Base-by-base conservation (phyloP, 1,284 basidiomycete genomes). In the Ganoderma lucidum region DNA sequence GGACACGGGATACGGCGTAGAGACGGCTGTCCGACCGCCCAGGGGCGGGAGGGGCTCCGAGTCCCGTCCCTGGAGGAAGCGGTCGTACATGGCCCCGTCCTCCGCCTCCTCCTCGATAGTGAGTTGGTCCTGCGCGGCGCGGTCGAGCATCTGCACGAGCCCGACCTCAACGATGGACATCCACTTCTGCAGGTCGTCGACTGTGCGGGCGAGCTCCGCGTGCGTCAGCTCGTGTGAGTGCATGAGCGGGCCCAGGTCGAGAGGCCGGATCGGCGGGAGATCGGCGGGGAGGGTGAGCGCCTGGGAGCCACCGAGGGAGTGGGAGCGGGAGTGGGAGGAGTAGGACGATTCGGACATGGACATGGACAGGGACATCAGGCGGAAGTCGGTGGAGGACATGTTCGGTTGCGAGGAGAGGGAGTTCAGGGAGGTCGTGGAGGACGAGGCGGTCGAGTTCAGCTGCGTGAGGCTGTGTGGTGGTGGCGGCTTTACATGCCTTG, bases 141-240 rank as follows among this genome's bases (percentile, higher is more conserved):
- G 82, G 60, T 91, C 90, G 60, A 96, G 81, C 73, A 96, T 83
- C 61, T 84, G 87, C 63, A 84, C 86, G 44, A 96, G 81, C 0
- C 93, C 94, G 10, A 79, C 80, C 78, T 95, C 93, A 0, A 98
- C 87, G 0, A 91, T 85, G 4, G 89, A 87, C 65, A 99, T 81
- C 95, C 95, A 98, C 72, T 88, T 85, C 2, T 89, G 86, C 56
- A 99, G 86, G 74, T 95, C 92, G 68, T 93, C 92, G 9, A 98
- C 90, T 1, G 92, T 94, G 61, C 84, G 83, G 45, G 90, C 90
- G 51, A 98, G 85, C 76, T 93, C 91, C 0, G 83, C 81, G 73
- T 94, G 92, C 0, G 93, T 91, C 44, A 85, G 85, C 41, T 93
- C 91, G 45, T 84, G 84, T 14, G 85, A 85, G 19, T 83, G 82